These are phyloP conservation scores for Apiospora hydei DNA, from an alignment of 2,329 filamentous ascomycete species.

Conservation along the genomic window DNA sequence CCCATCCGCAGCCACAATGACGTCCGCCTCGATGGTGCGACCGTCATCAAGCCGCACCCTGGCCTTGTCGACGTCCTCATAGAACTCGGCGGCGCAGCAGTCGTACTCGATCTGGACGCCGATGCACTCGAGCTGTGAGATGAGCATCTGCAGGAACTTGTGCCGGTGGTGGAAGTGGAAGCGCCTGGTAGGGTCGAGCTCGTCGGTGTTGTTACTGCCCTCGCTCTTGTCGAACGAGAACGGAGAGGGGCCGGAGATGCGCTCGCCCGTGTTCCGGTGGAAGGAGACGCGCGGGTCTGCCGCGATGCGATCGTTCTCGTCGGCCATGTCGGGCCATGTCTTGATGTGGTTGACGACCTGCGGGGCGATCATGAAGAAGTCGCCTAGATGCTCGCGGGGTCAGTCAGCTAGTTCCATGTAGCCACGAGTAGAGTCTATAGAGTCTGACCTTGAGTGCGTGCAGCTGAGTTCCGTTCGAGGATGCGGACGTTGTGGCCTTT, in stretches of 20 bases:
- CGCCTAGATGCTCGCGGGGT: conserved; percentile 29
- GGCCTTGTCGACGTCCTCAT: not conserved
- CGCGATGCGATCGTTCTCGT: conserved; percentile 21
- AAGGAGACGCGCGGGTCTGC: conserved; percentile 16
- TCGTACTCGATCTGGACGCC: conserved; percentile 24
- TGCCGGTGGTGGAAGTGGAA: conserved; percentile 9
- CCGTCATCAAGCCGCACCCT: conserved; percentile 25
- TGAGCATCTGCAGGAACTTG: conserved; percentile 3
- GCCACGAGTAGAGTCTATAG: too few species aligned
- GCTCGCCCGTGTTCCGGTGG: not conserved
- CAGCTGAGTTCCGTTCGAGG: conserved; percentile 23
- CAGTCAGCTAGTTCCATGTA: too few species aligned
- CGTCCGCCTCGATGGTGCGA: conserved; percentile 1
- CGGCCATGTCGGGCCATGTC: conserved; percentile 21
- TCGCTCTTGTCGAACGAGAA: conserved; percentile 8
- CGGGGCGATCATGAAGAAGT: conserved; percentile 33
- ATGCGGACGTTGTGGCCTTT: conserved; percentile 32
- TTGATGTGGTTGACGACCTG: conserved; percentile 25
- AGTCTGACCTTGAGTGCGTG: not conserved
- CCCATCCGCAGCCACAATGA: conserved; percentile 16
- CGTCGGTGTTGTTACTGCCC: not conserved
- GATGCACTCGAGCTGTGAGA: conserved; percentile 6
- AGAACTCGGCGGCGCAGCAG: conserved; percentile 26
- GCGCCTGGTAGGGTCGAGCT: not conserved
- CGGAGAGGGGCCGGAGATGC: conserved; percentile 25